Evolutionary conservation across 2,329 filamentous ascomycete species (phyloP).

Genomic region (Penicillium rolfsii): DNA sequence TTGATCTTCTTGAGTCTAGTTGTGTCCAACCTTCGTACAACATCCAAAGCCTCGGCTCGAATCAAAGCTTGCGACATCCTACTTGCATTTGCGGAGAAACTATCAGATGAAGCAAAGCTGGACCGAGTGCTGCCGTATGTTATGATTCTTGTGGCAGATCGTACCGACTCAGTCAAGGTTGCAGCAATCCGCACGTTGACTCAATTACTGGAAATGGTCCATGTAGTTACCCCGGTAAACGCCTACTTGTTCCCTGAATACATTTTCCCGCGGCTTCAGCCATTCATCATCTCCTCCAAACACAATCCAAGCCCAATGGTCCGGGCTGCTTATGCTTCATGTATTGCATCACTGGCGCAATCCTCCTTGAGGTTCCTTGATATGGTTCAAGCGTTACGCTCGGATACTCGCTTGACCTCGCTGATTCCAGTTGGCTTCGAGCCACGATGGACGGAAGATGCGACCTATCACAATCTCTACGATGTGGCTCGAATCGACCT

Average conservation of each 20-base stretch:
- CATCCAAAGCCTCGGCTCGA: constrained; percentile 82
- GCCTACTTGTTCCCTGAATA: constrained; percentile 70
- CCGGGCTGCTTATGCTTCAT: constrained; percentile 89
- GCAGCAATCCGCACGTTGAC: constrained; percentile 84
- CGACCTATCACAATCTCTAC: constrained; percentile 78
- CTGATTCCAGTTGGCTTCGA: constrained; percentile 76
- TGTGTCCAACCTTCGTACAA: constrained; percentile 85
- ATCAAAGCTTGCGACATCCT: constrained; percentile 89
- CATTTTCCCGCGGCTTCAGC: constrained; percentile 62
- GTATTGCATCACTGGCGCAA: constrained; percentile 82
- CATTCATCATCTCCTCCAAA: constrained; percentile 58
- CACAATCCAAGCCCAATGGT: constrained; percentile 69
- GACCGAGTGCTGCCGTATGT: constrained; percentile 92
- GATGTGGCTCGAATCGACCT: constrained; percentile 85
- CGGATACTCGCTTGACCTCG: constrained; percentile 78
- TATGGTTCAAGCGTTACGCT: constrained; percentile 83
- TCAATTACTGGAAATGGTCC: constrained; percentile 83
- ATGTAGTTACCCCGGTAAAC: constrained; percentile 77
- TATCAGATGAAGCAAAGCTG: constrained; percentile 94
- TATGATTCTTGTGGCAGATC: constrained; percentile 79
- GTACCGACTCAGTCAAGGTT: constrained; percentile 80
- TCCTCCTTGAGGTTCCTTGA: constrained; percentile 85
- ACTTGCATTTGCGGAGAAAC: constrained; percentile 83
- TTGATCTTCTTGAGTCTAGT: constrained; percentile 89
- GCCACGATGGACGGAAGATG: constrained; percentile 68